Evolutionary conservation across 2,329 filamentous ascomycete genomes (phyloP).

Genomic region (Cladosporium sp.): DNA sequence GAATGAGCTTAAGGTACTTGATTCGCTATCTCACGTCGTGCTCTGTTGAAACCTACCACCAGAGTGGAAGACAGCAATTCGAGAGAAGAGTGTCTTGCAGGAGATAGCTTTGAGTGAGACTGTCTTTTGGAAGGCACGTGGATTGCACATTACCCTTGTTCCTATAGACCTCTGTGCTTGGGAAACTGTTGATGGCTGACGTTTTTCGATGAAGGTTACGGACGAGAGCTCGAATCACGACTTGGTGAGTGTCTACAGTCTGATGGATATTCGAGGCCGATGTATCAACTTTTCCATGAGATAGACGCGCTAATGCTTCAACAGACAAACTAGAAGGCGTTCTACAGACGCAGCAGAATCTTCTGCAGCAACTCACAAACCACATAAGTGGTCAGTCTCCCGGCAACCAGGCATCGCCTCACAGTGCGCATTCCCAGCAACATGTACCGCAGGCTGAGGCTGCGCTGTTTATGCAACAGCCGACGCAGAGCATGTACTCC

Average conservation of each 20-base stretch:
- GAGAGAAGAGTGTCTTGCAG: too few species aligned
- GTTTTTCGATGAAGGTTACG: conserved; percentile 39
- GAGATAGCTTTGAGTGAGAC: too few species aligned
- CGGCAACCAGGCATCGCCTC: conserved; percentile 4
- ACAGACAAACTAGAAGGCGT: conserved; percentile 45
- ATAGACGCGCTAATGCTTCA: conserved; percentile 6
- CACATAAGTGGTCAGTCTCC: conserved; percentile 15
- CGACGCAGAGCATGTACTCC: conserved; percentile 36
- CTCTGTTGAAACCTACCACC: too few species aligned
- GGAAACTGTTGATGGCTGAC: neutral
- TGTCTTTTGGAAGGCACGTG: too few species aligned
- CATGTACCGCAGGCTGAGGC: conserved; percentile 42
- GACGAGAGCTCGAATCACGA: conserved; percentile 58
- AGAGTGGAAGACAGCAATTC: too few species aligned
- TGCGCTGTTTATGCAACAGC: conserved; percentile 41
- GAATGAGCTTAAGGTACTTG: too few species aligned
- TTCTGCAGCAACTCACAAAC: conserved; percentile 41
- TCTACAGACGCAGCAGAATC: conserved; percentile 42
- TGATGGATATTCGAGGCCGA: neutral
- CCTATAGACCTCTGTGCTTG: too few species aligned
- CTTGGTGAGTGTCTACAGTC: conserved; percentile 42
- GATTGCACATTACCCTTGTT: too few species aligned
- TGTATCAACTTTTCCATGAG: neutral
- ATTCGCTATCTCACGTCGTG: too few species aligned
- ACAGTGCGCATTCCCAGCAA: conserved; percentile 33